These are phyloP conservation scores for Dalbergia cultrata DNA, from an alignment of 306 rosid species.

Conservation along the genomic window DNA sequence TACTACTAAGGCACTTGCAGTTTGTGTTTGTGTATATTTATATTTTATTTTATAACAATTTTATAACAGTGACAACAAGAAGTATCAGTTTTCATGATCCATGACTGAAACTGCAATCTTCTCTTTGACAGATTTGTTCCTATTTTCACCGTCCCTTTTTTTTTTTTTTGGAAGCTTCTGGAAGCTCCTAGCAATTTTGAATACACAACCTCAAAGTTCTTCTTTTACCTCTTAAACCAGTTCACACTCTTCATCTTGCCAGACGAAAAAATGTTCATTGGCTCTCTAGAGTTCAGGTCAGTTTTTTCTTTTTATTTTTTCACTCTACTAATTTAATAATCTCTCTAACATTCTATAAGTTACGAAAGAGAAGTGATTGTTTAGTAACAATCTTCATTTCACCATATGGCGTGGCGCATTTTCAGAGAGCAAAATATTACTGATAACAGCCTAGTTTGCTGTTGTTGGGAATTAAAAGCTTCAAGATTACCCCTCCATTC, in stretches of 20 bases:
- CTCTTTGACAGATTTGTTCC: slow-evolving; percentile 3
- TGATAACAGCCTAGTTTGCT: too few species aligned
- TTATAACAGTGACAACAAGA: neutral
- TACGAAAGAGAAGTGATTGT: neutral
- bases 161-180: too few species aligned
- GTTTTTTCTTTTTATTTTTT: neutral
- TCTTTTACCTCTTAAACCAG: neutral
- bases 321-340: neutral
- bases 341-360: neutral
- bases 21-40: neutral
- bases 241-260: neutral
- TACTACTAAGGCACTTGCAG: neutral
- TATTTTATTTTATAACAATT: too few species aligned
- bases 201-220: neutral
- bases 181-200: too few species aligned
- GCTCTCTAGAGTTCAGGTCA: neutral
- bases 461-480: neutral
- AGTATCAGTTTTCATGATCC: slow-evolving; percentile 16
- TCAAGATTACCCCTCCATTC: neutral
- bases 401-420: neutral
- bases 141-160: neutral
- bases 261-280: neutral
- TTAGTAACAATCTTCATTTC: too few species aligned
- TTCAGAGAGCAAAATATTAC: neutral
- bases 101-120: slow-evolving; percentile 6